These are phyloP conservation scores for Russula abietina DNA, from an alignment of 768 basidiomycete genomes.

Conservation along the genomic window DNA sequence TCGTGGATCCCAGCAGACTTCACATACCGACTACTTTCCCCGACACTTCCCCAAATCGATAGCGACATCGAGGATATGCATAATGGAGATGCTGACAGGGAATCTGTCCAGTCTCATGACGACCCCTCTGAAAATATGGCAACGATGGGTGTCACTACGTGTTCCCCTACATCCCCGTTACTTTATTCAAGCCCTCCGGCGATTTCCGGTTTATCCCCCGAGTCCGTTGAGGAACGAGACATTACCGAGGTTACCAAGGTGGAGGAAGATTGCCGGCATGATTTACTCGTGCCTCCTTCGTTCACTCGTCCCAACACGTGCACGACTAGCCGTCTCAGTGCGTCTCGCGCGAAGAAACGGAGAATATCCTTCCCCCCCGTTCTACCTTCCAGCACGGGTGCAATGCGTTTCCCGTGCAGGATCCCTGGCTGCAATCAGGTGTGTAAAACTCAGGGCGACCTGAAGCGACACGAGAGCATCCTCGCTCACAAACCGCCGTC, in stretches of 20 bases:
- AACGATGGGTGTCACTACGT: not conserved
- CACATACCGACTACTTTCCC: not conserved
- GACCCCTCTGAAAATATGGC: no score
- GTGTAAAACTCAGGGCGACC: conserved; percentile 23
- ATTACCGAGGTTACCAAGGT: not conserved
- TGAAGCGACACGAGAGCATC: conserved; percentile 20
- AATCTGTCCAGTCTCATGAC: not conserved
- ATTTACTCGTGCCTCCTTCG: not conserved
- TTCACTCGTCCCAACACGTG: not conserved
- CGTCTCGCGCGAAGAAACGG: not conserved
- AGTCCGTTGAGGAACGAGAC: not conserved
- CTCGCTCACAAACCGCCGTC: conserved; percentile 17
- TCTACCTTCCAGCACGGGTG: not conserved
- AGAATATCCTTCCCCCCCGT: not conserved
- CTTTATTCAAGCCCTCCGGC: conserved; percentile 5
- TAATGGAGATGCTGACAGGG: not conserved
- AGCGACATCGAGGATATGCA: not conserved
- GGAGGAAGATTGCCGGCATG: not conserved
- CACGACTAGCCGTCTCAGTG: not conserved
- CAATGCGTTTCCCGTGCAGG: conserved; percentile 16
- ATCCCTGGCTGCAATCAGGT: conserved; percentile 23
- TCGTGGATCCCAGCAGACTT: not conserved
- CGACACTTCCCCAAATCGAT: not conserved
- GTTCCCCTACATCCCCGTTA: conserved; percentile 9
- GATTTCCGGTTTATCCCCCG: conserved; percentile 1